Conservation (phyloP, 2,329 filamentous ascomycete species). For the Exophiala lecanii-corni region DNA sequence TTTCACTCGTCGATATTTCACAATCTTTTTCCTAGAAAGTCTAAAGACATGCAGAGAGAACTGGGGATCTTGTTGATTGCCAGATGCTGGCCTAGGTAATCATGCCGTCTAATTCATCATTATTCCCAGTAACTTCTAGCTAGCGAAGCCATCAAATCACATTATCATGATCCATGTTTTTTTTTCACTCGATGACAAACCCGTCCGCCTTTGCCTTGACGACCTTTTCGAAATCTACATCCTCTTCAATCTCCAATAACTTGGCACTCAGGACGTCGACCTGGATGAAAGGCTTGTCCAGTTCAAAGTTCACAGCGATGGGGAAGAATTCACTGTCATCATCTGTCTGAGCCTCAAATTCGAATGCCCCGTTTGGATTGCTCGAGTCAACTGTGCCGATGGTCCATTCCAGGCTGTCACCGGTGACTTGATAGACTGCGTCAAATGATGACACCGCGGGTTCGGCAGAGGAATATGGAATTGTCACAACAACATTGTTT, state of each 20-base stretch:
- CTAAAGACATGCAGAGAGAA: no score
- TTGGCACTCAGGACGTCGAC: slow-evolving; percentile 65
- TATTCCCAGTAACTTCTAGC: no score
- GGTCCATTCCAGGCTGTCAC: slow-evolving; percentile 89
- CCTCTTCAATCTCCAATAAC: slow-evolving; percentile 43
- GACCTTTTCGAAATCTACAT: slow-evolving; percentile 42
- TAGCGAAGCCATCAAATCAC: no score
- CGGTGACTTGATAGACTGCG: slow-evolving; percentile 87
- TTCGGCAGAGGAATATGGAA: slow-evolving; percentile 81
- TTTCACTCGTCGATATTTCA: no score
- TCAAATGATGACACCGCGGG: slow-evolving; percentile 90
- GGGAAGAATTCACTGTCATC: slow-evolving; percentile 97
- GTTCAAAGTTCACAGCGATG: slow-evolving; percentile 86
- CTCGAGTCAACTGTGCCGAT: slow-evolving; percentile 80
- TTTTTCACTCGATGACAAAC: slow-evolving; percentile 43
- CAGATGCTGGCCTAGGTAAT: no score
- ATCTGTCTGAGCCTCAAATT: slow-evolving; percentile 84
- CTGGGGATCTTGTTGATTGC: no score
- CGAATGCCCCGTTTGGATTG: slow-evolving; percentile 81
- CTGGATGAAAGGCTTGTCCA: slow-evolving; percentile 80
- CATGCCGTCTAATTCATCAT: no score
- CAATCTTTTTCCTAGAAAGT: no score
- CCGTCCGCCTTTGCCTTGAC: slow-evolving; percentile 42
- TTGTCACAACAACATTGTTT: slow-evolving; percentile 78
- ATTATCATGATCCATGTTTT: no score